Percentiles rank a stretch among this genome's conserved stretches.
These are phyloP conservation scores for Scenedesmus sp. DNA, from an alignment of 163 green algal genomes.

Conservation along the genomic window DNA sequence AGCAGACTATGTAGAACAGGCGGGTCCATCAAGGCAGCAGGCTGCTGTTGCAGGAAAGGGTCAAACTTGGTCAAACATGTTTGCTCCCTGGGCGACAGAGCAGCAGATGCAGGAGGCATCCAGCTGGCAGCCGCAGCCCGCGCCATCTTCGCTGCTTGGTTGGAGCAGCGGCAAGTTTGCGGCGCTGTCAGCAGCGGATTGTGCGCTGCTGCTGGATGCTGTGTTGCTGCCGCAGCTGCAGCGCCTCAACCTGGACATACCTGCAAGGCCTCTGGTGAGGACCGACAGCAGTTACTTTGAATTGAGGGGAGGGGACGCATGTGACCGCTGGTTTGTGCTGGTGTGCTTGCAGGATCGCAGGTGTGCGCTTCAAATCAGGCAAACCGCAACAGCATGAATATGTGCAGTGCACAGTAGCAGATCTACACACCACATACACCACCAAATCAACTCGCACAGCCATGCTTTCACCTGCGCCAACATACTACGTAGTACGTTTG, in stretches of 20 bases:
- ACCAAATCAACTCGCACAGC: too few relatives aligned
- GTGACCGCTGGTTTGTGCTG: too few relatives aligned
- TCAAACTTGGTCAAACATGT: neutral
- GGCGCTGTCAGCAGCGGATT: neutral
- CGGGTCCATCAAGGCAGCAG: neutral
- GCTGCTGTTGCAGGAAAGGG: neutral
- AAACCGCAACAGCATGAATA: too few relatives aligned
- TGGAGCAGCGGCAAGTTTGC: neutral
- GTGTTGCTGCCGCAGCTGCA: slow-evolving; percentile 23
- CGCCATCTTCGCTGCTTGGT: neutral
- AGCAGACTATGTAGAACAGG: neutral
- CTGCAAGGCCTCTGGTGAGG: neutral
- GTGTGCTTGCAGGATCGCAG: too few relatives aligned
- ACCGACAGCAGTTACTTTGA: too few relatives aligned
- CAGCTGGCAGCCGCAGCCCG: neutral
- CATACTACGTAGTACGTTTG: too few relatives aligned
- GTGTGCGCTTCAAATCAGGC: too few relatives aligned
- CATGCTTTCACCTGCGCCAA: too few relatives aligned
- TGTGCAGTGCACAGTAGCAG: too few relatives aligned
- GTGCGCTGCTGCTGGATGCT: neutral
- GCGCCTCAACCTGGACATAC: neutral
- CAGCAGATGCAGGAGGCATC: neutral
- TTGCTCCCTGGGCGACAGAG: neutral
- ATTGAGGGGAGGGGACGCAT: too few relatives aligned
- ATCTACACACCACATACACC: too few relatives aligned